Evolutionary conservation across 345 rosid genomes (phyloP).

Genomic region (Eucalyptus polyanthemos): DNA sequence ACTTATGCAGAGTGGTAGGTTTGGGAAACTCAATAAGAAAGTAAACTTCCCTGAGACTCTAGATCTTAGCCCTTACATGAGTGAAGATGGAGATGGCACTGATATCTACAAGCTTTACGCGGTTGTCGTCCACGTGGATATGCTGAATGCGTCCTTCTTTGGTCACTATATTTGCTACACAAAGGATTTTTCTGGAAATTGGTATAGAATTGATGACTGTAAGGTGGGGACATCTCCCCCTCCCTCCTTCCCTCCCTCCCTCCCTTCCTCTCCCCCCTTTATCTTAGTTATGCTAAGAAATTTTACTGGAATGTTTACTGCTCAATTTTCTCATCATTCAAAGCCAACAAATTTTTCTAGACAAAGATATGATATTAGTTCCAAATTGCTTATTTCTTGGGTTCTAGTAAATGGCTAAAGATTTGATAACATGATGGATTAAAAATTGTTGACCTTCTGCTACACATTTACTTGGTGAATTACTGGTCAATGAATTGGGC

Average conservation of each 20-base stretch:
- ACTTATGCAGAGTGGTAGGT: conserved; percentile 79
- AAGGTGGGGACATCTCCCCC: conserved; percentile 36
- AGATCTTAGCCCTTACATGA: conserved; percentile 80
- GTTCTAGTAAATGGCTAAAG: not conserved
- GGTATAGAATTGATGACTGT: conserved; percentile 84
- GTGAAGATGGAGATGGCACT: conserved; percentile 56
- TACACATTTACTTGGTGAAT: not conserved
- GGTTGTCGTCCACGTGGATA: conserved; percentile 91
- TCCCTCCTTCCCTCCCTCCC: not conserved
- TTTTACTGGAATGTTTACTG: not conserved
- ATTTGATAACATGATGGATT: not conserved
- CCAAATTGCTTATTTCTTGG: not conserved
- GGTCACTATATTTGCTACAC: conserved; percentile 94
- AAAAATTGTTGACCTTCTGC: not conserved
- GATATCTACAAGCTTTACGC: conserved; percentile 81
- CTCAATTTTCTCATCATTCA: not conserved
- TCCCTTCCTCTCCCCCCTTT: not conserved
- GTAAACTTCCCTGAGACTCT: conserved; percentile 76
- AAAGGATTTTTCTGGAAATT: conserved; percentile 71
- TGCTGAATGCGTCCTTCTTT: conserved; percentile 94
- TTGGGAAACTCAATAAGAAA: conserved; percentile 95
- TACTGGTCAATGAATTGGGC: not conserved
- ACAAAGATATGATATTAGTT: not conserved
- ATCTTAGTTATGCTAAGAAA: not conserved
- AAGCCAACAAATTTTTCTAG: not conserved